Evolutionary conservation across 768 basidiomycete species (phyloP), one percentile per base, ranked within the genome.

Genomic region (Mycena amicta): DNA sequence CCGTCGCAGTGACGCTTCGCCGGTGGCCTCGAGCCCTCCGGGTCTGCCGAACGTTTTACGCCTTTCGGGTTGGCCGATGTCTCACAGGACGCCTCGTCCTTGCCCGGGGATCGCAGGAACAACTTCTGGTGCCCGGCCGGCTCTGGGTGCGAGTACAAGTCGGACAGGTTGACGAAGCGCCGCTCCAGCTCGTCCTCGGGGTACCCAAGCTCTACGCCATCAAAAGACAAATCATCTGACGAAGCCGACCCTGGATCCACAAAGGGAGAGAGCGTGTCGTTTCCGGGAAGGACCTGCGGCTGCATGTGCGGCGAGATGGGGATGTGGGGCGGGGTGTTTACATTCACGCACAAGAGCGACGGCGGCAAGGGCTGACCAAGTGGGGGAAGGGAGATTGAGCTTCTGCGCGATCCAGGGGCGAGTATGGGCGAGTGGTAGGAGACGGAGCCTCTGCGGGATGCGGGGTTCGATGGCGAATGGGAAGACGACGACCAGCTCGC

Each of bases 101-200:
- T 53, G 25, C 37, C 15, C 1, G 8, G 33, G 3, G 33, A 22
- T 25, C 53, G 53, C 40, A 55, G 29, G 25, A 29, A 27, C 53
- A 55, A 4, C 40, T 37, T 23, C 18, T 23, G 56, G 4, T 49
- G 56, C 46, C 53, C 55, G 3, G 26, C 27, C 25, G 8, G 47
- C 47, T 49, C 47, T 28, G 47, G 27, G 8, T 49, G 47, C 47
- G 43, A 45, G 22, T 45, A 45, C 43, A 63, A 52, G 23, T 63
- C 57, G 5, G 57, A 23, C 27, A 63, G 50, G 43, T 50, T 57
- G 31, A 63, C 62, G 55, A 49, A 63, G 52, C 58, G 62, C 43
- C 23, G 31, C 5, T 49, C 22, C 22, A 37, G 30, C 18, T 20
- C 30, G 23, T 39, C 40, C 18, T 27, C 57, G 40, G 53, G 57